Evolutionary conservation across 306 rosid species (phyloP).

Genomic region (Fragaria iinumae): DNA sequence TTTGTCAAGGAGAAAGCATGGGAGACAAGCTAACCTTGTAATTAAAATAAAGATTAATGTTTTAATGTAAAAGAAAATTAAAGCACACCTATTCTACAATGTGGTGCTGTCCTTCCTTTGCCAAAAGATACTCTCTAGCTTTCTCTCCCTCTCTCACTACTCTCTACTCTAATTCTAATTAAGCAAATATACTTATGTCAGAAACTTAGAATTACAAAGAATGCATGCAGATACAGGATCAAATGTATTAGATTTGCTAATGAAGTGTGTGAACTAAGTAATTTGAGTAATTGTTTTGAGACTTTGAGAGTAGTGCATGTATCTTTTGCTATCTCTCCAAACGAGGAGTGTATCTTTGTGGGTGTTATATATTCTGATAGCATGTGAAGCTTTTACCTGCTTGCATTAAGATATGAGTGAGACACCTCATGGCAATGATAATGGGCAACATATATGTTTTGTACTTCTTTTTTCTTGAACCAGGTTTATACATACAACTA

Average conservation of each 20-base stretch:
- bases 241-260: not conserved
- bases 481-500: not conserved
- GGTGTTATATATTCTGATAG: conserved; percentile 31
- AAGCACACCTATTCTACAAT: conserved; percentile 50
- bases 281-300: not conserved
- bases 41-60: not conserved
- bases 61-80: conserved; percentile 22
- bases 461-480: conserved; percentile 10
- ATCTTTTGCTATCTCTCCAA: conserved; percentile 27
- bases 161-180: not conserved
- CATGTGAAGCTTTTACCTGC: conserved; percentile 41
- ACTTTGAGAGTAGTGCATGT: conserved; percentile 4
- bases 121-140: conserved; percentile 45
- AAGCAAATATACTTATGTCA: conserved; percentile 9
- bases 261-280: not conserved
- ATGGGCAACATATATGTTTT: conserved; percentile 25
- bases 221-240: conserved; percentile 16
- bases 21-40: conserved; percentile 38
- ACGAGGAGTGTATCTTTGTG: conserved; percentile 34
- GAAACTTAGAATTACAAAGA: not conserved
- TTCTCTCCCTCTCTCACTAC: conserved; percentile 24
- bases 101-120: conserved; percentile 52
- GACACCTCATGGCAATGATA: conserved; percentile 48
- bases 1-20: conserved; percentile 42
- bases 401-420: conserved; percentile 37